These are phyloP conservation scores for barley (Hordeum vulgare) DNA, from an alignment of 176 grass and related monocot species.

Conservation along the genomic window DNA sequence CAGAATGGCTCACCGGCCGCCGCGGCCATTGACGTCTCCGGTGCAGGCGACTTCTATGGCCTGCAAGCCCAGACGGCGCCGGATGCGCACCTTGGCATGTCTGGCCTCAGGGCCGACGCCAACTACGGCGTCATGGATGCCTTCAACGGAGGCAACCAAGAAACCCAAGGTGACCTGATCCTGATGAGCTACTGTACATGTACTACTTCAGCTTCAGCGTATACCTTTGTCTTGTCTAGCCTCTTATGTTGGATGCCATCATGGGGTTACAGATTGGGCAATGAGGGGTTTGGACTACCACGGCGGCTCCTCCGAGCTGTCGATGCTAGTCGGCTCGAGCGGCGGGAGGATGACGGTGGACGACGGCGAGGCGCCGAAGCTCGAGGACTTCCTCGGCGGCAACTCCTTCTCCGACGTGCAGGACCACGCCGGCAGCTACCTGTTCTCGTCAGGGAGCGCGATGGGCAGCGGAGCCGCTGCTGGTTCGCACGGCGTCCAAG, in stretches of 20 bases:
- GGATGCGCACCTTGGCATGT: conserved; percentile 34
- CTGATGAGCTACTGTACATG: not conserved
- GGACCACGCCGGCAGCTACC: conserved; percentile 48
- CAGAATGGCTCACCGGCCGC: conserved; percentile 32
- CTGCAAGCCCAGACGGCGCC: conserved; percentile 15
- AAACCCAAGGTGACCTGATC: conserved; percentile 35
- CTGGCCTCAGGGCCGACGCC: conserved; percentile 4
- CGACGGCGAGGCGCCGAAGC: conserved; percentile 65
- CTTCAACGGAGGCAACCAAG: conserved; percentile 40
- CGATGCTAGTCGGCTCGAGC: conserved; percentile 93
- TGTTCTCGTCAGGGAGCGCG: conserved; percentile 44
- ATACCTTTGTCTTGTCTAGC: not conserved
- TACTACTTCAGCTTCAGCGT: not conserved
- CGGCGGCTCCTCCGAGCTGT: conserved; percentile 73
- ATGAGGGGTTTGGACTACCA: conserved; percentile 71
- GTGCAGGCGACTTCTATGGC: conserved; percentile 47
- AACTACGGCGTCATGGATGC: conserved; percentile 53
- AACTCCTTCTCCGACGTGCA: conserved; percentile 78
- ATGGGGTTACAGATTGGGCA: conserved; percentile 73
- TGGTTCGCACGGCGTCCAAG: not conserved
- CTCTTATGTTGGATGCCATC: not conserved
- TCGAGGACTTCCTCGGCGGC: conserved; percentile 93
- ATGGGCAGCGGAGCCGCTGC: conserved; percentile 22
- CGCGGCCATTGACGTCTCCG: conserved; percentile 35
- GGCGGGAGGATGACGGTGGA: conserved; percentile 40